phyloP scores from a whole-genome alignment of 139 green algal species.

The Trebouxia sp. region DNA sequence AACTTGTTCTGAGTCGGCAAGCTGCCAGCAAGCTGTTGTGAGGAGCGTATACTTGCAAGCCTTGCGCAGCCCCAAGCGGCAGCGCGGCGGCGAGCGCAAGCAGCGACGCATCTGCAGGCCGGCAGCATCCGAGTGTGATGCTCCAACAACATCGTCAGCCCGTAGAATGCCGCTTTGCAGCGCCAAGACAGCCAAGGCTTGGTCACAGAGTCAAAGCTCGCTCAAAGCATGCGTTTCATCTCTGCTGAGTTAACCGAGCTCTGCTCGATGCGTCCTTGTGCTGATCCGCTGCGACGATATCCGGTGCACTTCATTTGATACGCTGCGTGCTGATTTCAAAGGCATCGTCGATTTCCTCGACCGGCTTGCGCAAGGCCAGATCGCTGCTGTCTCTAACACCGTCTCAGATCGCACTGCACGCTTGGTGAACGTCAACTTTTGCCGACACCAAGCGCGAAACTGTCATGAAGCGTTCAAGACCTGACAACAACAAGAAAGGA shows the following conservation, averaged over 20 bases:
- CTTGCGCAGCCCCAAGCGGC: slow-evolving; percentile 11
- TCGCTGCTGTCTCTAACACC: too few relatives aligned
- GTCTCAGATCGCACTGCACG: too few relatives aligned
- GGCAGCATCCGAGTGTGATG: not conserved
- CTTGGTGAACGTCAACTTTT: too few relatives aligned
- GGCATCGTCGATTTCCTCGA: too few relatives aligned
- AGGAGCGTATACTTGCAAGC: not conserved
- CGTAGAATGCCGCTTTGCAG: not conserved
- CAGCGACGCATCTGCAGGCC: not conserved
- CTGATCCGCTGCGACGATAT: not conserved
- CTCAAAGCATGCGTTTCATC: not conserved
- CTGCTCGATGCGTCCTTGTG: not conserved
- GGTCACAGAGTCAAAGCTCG: not conserved
- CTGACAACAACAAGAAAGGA: not conserved
- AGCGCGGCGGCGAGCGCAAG: not conserved
- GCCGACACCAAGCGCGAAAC: too few relatives aligned
- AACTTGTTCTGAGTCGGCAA: not conserved
- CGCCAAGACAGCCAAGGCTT: too few relatives aligned
- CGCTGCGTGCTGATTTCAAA: not conserved
- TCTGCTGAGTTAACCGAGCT: not conserved
- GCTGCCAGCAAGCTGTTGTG: not conserved
- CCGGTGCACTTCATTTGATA: not conserved
- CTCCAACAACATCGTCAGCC: slow-evolving; percentile 1
- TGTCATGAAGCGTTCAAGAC: not conserved
- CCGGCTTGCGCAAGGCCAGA: too few relatives aligned